Conservation (phyloP, 164 flowering plant species). For the Cinnamomum micranthum region DNA sequence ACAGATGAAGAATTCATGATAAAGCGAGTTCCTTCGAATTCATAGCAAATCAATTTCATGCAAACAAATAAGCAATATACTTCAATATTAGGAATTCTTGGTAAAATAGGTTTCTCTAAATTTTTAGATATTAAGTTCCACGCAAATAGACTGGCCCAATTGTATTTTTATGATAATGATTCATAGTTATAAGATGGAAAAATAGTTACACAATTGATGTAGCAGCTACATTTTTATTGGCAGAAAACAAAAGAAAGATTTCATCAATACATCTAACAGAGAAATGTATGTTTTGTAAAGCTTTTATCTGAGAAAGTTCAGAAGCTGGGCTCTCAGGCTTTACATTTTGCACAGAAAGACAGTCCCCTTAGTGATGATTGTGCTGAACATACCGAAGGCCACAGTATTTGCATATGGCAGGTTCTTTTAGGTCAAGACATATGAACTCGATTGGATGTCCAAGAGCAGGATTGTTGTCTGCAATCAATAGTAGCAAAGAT, state of each 20-base stretch:
- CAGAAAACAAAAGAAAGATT: neutral
- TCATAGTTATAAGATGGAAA: neutral
- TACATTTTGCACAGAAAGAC: neutral
- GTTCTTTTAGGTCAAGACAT: conserved; percentile 75
- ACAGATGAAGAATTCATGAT: no score
- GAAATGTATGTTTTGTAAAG: neutral
- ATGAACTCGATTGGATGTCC: conserved; percentile 98
- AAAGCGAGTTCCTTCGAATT: no score
- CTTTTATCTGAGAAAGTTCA: neutral
- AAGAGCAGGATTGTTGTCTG: conserved; percentile 83
- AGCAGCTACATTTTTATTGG: neutral
- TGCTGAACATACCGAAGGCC: conserved; percentile 88
- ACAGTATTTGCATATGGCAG: conserved; percentile 97
- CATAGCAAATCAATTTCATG: no score
- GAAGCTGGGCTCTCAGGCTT: neutral
- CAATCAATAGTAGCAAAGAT: neutral
- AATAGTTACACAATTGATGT: neutral
- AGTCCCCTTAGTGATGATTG: conserved; percentile 39
- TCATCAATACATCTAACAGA: neutral
- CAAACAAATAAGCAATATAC: no score
- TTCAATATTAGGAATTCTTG: no score
- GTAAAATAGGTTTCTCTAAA: no score
- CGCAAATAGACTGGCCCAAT: no score
- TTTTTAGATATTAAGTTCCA: no score
- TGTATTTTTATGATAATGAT: no score